These are phyloP conservation scores for Ceratobasidium sp. DNA, from an alignment of 1,284 basidiomycete species.

Conservation along the genomic window DNA sequence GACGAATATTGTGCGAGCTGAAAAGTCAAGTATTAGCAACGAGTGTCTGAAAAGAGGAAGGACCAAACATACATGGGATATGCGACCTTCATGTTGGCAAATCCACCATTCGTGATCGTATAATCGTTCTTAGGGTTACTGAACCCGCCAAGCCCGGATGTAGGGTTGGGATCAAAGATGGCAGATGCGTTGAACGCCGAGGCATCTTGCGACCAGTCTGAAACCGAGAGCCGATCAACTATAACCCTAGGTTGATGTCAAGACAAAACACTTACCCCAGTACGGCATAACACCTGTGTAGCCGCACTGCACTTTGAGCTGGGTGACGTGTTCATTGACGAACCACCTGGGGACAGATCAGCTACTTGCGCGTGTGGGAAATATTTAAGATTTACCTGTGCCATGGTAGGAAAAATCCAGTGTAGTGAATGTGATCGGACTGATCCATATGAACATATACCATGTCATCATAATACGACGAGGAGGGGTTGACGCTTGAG, in stretches of 20 bases:
- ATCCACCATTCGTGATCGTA: constrained; percentile 38
- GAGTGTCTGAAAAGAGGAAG: background rate
- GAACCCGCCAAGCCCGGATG: constrained; percentile 35
- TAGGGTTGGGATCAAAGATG: constrained; percentile 22
- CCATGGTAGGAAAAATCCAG: constrained; percentile 38
- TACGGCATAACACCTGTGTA: constrained; percentile 40
- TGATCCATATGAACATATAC: constrained; percentile 38
- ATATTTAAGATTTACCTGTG: constrained; percentile 11
- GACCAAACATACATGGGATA: constrained; percentile 38
- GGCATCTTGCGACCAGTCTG: constrained; percentile 42
- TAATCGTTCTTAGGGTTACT: constrained; percentile 43
- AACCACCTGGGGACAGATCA: constrained; percentile 34
- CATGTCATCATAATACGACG: constrained; percentile 40
- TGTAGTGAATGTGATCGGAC: constrained; percentile 46
- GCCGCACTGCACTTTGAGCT: constrained; percentile 41
- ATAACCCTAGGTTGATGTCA: background rate
- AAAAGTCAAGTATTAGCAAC: background rate
- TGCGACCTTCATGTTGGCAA: constrained; percentile 29
- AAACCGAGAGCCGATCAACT: background rate
- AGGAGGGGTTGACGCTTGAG: constrained; percentile 26
- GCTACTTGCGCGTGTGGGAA: background rate
- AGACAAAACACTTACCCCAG: constrained; percentile 35
- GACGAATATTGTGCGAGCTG: constrained; percentile 29
- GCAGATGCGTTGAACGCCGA: constrained; percentile 18
- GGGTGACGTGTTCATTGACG: constrained; percentile 30